Evolutionary conservation across 768 basidiomycete species (phyloP).

Genomic region (Suillus subaureus): DNA sequence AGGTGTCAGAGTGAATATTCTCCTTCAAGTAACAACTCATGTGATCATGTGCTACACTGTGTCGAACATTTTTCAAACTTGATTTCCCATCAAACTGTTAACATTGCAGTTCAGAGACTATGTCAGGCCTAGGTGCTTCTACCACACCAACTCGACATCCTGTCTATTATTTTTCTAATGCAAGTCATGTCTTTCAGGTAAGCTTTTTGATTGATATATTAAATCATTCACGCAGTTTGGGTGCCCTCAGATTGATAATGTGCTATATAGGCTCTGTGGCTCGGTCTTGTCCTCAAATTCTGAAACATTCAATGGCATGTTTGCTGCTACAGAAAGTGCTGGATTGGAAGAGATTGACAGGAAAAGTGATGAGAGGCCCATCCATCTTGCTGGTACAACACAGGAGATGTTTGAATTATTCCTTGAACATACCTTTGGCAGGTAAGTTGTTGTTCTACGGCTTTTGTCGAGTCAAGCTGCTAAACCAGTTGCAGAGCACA

Average conservation of each 20-base stretch:
- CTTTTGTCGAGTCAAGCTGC: neutral
- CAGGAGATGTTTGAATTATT: neutral
- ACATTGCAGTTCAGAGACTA: neutral
- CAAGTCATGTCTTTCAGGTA: neutral
- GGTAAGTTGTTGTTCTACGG: neutral
- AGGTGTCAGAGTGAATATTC: too few species aligned
- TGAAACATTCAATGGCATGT: neutral
- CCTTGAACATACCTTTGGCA: constrained; percentile 4
- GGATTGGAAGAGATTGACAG: neutral
- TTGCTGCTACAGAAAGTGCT: neutral
- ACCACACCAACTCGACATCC: neutral
- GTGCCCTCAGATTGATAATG: neutral
- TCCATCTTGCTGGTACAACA: neutral
- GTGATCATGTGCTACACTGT: too few species aligned
- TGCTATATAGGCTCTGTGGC: neutral
- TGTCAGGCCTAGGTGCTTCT: neutral
- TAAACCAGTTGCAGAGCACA: neutral
- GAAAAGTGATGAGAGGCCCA: neutral
- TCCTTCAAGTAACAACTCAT: too few species aligned
- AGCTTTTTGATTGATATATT: neutral
- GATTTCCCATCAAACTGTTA: too few species aligned
- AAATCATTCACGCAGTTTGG: neutral
- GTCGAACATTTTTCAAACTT: too few species aligned
- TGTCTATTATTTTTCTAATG: neutral
- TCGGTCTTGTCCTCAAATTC: neutral